phyloP scores from a whole-genome alignment of 192 early-diverging fungal species.

The Backusella sp. region DNA sequence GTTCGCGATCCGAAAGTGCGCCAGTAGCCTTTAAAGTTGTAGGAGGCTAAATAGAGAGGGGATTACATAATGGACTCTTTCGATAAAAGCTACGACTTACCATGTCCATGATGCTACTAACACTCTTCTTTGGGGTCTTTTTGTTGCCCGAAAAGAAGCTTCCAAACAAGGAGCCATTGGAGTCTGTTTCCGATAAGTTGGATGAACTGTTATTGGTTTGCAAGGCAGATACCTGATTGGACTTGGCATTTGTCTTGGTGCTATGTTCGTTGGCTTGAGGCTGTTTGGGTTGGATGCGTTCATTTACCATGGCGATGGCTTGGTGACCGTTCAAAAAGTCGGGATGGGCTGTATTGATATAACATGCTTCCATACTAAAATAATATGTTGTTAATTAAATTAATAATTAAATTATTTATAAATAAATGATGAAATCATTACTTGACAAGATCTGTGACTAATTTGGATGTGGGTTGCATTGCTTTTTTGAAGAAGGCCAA shows the following conservation, averaged over 20 bases:
- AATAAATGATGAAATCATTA: slow-evolving; percentile 35
- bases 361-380: slow-evolving; percentile 86
- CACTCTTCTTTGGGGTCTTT: slow-evolving; percentile 73
- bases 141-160: slow-evolving; percentile 88
- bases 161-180: slow-evolving; percentile 86
- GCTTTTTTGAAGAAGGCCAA: slow-evolving; percentile 93
- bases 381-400: not conserved
- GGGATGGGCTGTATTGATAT: slow-evolving; percentile 99
- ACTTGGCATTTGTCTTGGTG: not conserved
- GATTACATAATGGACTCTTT: not conserved
- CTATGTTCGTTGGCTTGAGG: not conserved
- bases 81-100: slow-evolving; percentile 24
- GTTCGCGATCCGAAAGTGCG: slow-evolving; percentile 94
- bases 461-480: slow-evolving; percentile 89
- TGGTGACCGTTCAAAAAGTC: slow-evolving; percentile 98
- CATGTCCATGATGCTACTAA: slow-evolving; percentile 60
- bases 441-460: slow-evolving; percentile 89
- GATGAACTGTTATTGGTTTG: slow-evolving; percentile 16
- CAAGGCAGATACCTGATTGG: not conserved
- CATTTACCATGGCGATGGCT: slow-evolving; percentile 90
- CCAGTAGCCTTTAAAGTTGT: slow-evolving; percentile 92
- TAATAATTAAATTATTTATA: not conserved
- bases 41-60: slow-evolving; percentile 59
- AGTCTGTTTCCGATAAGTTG: not conserved
- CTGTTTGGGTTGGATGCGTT: slow-evolving; percentile 40